Conservation (phyloP, 331 rosid species). For the Quercus lobata region DNA sequence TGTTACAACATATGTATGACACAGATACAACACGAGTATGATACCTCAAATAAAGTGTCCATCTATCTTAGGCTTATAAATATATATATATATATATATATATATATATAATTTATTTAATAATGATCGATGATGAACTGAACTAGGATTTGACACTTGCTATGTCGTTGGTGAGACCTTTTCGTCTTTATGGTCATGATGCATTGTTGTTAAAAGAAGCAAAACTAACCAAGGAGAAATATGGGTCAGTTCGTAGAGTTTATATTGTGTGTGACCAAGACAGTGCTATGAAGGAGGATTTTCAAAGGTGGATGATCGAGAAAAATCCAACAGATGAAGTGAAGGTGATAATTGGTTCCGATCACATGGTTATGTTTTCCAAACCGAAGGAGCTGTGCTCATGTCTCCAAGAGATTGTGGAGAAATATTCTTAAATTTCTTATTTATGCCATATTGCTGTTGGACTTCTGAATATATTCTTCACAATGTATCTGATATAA, state of each 20-base stretch:
- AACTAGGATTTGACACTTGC: conserved; percentile 20
- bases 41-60: too few relatives aligned
- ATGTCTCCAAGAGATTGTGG: conserved; percentile 27
- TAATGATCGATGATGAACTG: too few relatives aligned
- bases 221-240: conserved; percentile 11
- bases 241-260: conserved; percentile 25
- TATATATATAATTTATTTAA: too few relatives aligned
- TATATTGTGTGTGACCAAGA: conserved; percentile 37
- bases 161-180: conserved; percentile 1
- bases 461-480: too few relatives aligned
- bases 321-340: conserved; percentile 25
- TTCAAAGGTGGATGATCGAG: conserved; percentile 35
- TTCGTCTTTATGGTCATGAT: background rate
- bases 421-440: conserved; percentile 4
- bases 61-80: background rate
- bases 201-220: background rate
- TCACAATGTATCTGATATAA: too few relatives aligned
- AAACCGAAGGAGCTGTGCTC: conserved; percentile 27
- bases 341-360: conserved; percentile 36
- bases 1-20: too few relatives aligned
- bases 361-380: conserved; percentile 62
- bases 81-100: too few relatives aligned
- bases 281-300: background rate
- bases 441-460: too few relatives aligned
- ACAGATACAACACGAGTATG: too few relatives aligned